phyloP scores from a whole-genome alignment of 345 rosid species.

The Stellera chamaejasme region DNA sequence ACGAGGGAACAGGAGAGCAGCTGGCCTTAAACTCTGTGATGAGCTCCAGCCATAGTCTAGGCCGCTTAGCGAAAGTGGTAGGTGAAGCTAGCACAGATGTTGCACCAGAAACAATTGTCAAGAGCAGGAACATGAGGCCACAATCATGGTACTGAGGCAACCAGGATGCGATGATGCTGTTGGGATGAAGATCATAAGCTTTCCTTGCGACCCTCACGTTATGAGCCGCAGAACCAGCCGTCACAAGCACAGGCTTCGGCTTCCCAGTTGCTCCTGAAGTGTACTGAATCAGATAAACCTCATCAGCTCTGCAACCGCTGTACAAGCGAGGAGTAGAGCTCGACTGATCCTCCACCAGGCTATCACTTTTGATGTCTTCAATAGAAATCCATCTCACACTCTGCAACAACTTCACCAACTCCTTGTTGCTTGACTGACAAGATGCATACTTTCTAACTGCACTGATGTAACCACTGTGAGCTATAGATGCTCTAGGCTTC shows the following conservation, averaged over 20 bases:
- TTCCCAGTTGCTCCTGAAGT: constrained; percentile 64
- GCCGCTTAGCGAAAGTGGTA: constrained; percentile 27
- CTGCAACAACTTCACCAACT: constrained; percentile 25
- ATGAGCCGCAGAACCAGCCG: constrained; percentile 60
- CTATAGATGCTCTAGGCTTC: constrained; percentile 54
- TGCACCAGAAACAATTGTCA: constrained; percentile 46
- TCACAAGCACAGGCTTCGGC: constrained; percentile 53
- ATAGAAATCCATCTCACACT: constrained; percentile 39
- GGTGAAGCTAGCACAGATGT: constrained; percentile 45
- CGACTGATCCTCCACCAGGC: not conserved
- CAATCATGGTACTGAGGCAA: constrained; percentile 67
- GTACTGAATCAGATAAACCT: constrained; percentile 52
- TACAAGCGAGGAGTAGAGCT: not conserved
- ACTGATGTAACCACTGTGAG: constrained; percentile 25
- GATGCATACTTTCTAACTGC: constrained; percentile 21
- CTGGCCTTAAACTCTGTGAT: constrained; percentile 39
- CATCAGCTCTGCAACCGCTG: constrained; percentile 34
- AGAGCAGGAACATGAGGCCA: constrained; percentile 52
- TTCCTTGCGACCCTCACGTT: constrained; percentile 53
- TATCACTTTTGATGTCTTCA: constrained; percentile 18
- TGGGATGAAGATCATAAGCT: constrained; percentile 46
- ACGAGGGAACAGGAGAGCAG: constrained; percentile 62
- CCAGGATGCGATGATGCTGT: constrained; percentile 43
- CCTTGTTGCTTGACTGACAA: constrained; percentile 20
- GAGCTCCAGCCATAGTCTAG: constrained; percentile 55